These are phyloP conservation scores for Oryza rufipogon DNA, from an alignment of 176 grass and related monocot genomes.

Conservation along the genomic window DNA sequence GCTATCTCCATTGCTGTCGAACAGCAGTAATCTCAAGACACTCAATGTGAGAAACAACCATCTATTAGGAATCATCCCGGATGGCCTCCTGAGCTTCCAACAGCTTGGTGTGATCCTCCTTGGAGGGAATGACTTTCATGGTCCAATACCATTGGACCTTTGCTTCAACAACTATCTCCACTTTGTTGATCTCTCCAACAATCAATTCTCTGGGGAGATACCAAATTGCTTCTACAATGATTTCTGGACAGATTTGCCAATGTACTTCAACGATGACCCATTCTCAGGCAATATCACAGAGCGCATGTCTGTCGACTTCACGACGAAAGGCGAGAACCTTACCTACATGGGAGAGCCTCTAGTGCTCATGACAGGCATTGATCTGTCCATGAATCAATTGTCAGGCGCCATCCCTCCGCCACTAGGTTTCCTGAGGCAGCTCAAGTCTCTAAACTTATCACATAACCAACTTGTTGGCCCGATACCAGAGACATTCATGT, in stretches of 20 bases:
- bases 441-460: conserved; percentile 45
- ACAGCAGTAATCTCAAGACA: background rate
- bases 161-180: background rate
- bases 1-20: background rate
- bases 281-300: background rate
- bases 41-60: background rate
- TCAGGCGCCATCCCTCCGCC: conserved; percentile 31
- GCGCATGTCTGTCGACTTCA: background rate
- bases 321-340: background rate
- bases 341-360: background rate
- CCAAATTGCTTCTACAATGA: background rate
- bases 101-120: background rate
- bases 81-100: background rate
- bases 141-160: background rate
- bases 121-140: background rate
- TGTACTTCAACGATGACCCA: background rate
- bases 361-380: background rate
- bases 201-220: background rate
- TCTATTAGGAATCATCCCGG: background rate
- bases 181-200: conserved; percentile 5
- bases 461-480: conserved; percentile 28
- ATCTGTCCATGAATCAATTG: conserved; percentile 40
- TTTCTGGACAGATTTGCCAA: background rate
- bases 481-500: conserved; percentile 31
- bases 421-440: conserved; percentile 22